Conservation (phyloP, 768 basidiomycete genomes). For the Peribolospora baueri region DNA sequence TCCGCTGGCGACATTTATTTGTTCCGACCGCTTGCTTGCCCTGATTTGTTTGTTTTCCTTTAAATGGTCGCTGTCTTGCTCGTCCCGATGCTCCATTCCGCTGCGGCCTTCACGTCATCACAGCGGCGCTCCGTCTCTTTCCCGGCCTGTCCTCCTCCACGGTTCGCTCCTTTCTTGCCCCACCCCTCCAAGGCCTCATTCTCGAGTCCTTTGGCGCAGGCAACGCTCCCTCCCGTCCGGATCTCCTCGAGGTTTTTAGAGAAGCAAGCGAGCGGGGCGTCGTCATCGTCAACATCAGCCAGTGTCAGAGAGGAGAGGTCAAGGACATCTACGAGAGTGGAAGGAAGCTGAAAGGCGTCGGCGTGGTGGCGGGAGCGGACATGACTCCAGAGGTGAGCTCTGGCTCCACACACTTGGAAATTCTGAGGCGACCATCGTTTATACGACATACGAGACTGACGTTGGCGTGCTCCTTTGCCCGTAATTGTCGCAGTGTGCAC, state of each 20-base stretch:
- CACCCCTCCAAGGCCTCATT: slow-evolving; percentile 55
- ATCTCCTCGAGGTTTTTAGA: slow-evolving; percentile 48
- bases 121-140: slow-evolving; percentile 11
- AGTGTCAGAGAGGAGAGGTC: slow-evolving; percentile 68
- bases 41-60: too few relatives aligned
- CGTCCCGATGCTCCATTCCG: neutral
- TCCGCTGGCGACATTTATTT: too few relatives aligned
- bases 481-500: slow-evolving; percentile 39
- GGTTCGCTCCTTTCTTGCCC: slow-evolving; percentile 46
- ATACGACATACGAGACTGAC: neutral
- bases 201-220: slow-evolving; percentile 82
- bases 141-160: slow-evolving; percentile 22
- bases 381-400: slow-evolving; percentile 74
- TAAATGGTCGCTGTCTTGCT: neutral
- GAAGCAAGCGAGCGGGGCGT: slow-evolving; percentile 62
- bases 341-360: slow-evolving; percentile 32
- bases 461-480: neutral
- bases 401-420: neutral
- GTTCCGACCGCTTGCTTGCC: too few relatives aligned
- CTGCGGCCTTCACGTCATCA: neutral
- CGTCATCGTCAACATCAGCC: slow-evolving; percentile 73
- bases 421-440: too few relatives aligned
- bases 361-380: slow-evolving; percentile 62
- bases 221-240: slow-evolving; percentile 62
- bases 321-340: slow-evolving; percentile 64